A percentile compares a stretch with the other conserved stretches of the same genome.
Evolutionary conservation across 768 basidiomycete genomes (phyloP).

Genomic region (Boletus edulis): DNA sequence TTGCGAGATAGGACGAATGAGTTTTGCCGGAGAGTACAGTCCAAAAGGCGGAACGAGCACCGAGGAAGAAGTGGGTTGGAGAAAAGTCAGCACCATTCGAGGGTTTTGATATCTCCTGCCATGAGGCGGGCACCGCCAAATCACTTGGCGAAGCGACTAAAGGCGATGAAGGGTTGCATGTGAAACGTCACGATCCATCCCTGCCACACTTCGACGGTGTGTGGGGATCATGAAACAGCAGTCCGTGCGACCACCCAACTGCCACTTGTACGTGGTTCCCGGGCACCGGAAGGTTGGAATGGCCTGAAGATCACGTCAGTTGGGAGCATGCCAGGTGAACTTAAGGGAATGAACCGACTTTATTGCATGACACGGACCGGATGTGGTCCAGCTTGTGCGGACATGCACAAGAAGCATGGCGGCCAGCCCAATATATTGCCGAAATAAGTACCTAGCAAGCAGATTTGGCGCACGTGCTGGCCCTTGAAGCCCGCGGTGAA

Average conservation of each 20-base stretch:
- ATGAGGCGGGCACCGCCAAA: constrained; percentile 30
- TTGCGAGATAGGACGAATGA: background rate
- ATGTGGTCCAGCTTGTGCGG: constrained; percentile 17
- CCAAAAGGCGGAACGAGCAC: constrained; percentile 1
- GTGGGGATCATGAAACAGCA: constrained; percentile 19
- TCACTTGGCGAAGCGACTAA: constrained; percentile 24
- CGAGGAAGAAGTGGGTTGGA: constrained; percentile 11
- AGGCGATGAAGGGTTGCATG: constrained; percentile 27
- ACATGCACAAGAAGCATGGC: constrained; percentile 29
- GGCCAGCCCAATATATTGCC: constrained; percentile 1
- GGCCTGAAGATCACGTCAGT: constrained; percentile 27
- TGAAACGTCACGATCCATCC: constrained; percentile 24
- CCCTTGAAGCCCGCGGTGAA: background rate
- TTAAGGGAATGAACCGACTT: constrained; percentile 22
- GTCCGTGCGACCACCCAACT: constrained; percentile 12
- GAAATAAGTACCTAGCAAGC: background rate
- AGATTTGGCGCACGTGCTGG: constrained; percentile 10
- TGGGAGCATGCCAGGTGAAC: constrained; percentile 14
- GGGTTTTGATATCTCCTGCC: constrained; percentile 31
- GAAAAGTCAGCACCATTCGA: constrained; percentile 2
- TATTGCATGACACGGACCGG: background rate
- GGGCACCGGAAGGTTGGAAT: constrained; percentile 22
- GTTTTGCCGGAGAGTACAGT: background rate
- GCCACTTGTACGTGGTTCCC: constrained; percentile 25
- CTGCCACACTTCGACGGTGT: constrained; percentile 28